Evolutionary conservation across 2,329 filamentous ascomycete genomes (phyloP).

Genomic region (Aspergillus sp.): DNA sequence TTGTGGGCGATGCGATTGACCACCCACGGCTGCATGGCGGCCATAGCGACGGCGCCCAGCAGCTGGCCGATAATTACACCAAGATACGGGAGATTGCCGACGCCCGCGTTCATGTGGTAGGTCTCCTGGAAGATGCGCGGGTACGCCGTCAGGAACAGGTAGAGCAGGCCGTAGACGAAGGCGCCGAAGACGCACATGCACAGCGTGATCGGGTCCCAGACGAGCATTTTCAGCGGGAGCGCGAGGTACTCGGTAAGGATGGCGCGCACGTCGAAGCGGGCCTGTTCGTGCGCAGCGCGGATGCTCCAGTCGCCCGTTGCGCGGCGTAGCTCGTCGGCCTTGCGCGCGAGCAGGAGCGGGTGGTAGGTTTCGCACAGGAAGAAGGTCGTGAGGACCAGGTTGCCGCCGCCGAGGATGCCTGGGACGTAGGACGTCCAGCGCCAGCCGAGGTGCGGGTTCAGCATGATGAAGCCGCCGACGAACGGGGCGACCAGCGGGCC

Average conservation of each 20-base stretch:
- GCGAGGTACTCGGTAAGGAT: constrained; percentile 37
- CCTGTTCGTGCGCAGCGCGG: constrained; percentile 26
- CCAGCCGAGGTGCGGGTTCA: constrained; percentile 35
- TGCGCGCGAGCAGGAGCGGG: constrained; percentile 32
- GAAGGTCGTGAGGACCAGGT: constrained; percentile 14
- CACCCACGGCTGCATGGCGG: constrained; percentile 39
- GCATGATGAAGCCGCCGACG: constrained; percentile 36
- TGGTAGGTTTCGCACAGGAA: constrained; percentile 35
- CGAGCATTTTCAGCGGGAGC: constrained; percentile 33
- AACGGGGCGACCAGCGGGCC: constrained; percentile 39
- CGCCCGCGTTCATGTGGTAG: constrained; percentile 37
- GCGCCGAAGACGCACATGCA: constrained; percentile 27
- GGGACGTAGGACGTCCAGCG: constrained; percentile 41
- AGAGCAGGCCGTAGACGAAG: constrained; percentile 40
- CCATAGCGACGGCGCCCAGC: constrained; percentile 39
- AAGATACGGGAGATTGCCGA: constrained; percentile 45
- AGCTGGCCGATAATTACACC: constrained; percentile 43
- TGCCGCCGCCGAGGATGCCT: constrained; percentile 33
- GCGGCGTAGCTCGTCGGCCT: constrained; percentile 32
- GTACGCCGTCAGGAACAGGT: constrained; percentile 46
- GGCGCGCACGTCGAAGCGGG: constrained; percentile 30
- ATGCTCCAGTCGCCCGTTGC: constrained; percentile 33
- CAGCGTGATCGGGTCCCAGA: constrained; percentile 40
- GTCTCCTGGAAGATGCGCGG: constrained; percentile 43
- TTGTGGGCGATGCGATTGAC: constrained; percentile 33